A percentile compares a stretch with the other conserved stretches of the same genome.
phyloP scores from a whole-genome alignment of 305 asterid genomes.

The Fraxinus sp. region DNA sequence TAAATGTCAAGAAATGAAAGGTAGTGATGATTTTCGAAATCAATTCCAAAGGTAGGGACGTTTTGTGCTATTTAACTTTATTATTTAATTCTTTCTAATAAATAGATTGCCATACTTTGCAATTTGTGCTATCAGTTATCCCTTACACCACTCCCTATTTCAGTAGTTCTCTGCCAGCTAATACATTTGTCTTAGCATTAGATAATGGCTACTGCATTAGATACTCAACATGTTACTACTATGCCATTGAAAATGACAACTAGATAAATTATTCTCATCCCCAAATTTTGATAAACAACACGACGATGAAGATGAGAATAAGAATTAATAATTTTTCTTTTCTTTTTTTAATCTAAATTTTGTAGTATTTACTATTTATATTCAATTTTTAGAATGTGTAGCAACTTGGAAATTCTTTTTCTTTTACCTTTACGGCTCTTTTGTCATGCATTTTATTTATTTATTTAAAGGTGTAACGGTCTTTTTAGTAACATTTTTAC shows the following conservation, averaged over 20 bases:
- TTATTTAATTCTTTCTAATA: too few species aligned
- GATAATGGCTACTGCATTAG: neutral
- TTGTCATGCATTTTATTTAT: too few species aligned
- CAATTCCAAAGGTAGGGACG: too few species aligned
- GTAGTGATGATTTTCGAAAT: too few species aligned
- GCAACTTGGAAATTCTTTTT: neutral
- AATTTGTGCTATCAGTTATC: neutral
- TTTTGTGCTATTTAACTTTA: too few species aligned
- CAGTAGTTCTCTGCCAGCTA: neutral
- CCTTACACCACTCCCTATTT: neutral
- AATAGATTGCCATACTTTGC: neutral
- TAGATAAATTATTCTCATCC: neutral
- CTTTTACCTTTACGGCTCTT: too few species aligned
- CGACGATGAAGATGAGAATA: neutral
- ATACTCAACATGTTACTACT: neutral
- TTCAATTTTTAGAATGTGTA: too few species aligned
- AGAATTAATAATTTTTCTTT: neutral
- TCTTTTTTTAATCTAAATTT: neutral
- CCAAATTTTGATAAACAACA: neutral
- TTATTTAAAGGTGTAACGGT: too few species aligned
- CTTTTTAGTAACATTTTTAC: too few species aligned
- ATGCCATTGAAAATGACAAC: neutral
- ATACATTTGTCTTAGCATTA: neutral
- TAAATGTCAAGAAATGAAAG: too few species aligned
- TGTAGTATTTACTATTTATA: too few species aligned